Conservation (phyloP, 1,284 basidiomycete species). For the Trametes hirsuta region DNA sequence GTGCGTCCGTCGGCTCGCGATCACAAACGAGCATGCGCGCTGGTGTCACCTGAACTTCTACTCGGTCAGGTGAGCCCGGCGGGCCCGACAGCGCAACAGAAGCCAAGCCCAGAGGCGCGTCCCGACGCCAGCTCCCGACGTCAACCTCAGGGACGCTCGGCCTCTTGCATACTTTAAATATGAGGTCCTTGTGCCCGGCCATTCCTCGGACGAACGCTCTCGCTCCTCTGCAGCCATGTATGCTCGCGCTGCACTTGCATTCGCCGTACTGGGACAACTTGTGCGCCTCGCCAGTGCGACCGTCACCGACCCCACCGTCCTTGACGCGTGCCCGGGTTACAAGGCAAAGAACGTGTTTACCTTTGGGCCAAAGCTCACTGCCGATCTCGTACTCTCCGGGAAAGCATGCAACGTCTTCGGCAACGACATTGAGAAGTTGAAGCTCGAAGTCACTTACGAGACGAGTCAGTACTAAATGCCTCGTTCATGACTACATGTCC, state of each 20-base stretch:
- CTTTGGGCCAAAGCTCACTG: conserved; percentile 47
- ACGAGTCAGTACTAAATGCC: conserved; percentile 42
- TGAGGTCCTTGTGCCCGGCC: neutral
- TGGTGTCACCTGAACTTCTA: conserved; percentile 8
- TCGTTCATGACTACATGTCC: neutral
- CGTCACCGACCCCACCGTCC: conserved; percentile 38
- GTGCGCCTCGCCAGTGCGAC: conserved; percentile 13
- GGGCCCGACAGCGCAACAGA: neutral
- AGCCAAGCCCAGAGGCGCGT: neutral
- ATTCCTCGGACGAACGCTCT: neutral
- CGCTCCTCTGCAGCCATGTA: conserved; percentile 9
- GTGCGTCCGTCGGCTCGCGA: neutral
- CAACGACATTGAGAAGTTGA: conserved; percentile 54
- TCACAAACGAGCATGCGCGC: conserved; percentile 4
- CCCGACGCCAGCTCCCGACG: neutral
- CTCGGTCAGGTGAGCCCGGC: conserved; percentile 20
- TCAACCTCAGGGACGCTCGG: neutral
- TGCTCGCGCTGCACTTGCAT: conserved; percentile 5
- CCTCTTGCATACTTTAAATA: neutral
- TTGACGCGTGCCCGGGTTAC: conserved; percentile 61
- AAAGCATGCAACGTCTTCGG: conserved; percentile 68
- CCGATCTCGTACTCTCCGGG: conserved; percentile 56
- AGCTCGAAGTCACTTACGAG: conserved; percentile 63
- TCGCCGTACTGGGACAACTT: conserved; percentile 16
- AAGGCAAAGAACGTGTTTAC: conserved; percentile 44